These are phyloP conservation scores for Candida tallmaniae DNA, from an alignment of 805 yeast genomes.

Conservation along the genomic window DNA sequence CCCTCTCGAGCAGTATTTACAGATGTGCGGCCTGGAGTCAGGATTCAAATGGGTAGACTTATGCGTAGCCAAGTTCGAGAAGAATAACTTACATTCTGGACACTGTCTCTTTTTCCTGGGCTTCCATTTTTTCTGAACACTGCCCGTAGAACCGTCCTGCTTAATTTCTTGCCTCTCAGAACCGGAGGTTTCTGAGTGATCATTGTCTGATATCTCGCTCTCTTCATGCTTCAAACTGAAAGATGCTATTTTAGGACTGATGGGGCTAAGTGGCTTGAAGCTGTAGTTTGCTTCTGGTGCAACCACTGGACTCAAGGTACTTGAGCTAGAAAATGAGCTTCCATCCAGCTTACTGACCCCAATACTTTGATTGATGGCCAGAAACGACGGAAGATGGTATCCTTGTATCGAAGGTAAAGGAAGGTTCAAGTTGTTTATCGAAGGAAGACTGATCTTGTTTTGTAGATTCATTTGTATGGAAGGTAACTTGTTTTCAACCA, in stretches of 20 bases:
- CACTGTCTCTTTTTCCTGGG: slow-evolving; percentile 69
- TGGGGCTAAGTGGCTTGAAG: not conserved
- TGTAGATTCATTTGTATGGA: slow-evolving; percentile 29
- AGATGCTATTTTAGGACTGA: not conserved
- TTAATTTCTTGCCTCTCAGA: not conserved
- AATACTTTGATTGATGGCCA: not conserved
- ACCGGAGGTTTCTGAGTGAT: not conserved
- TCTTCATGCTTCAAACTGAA: not conserved
- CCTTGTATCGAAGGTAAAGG: not conserved
- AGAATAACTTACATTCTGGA: slow-evolving; percentile 62
- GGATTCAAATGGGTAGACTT: slow-evolving; percentile 72
- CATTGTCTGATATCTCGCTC: not conserved
- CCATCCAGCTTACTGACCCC: not conserved
- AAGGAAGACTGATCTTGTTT: slow-evolving; percentile 5
- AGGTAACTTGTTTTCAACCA: slow-evolving; percentile 19
- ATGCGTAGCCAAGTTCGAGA: slow-evolving; percentile 80
- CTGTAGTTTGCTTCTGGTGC: not conserved
- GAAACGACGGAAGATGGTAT: not conserved
- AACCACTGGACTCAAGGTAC: not conserved
- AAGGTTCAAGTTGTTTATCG: slow-evolving; percentile 6
- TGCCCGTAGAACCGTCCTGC: not conserved
- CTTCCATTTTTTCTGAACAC: slow-evolving; percentile 20
- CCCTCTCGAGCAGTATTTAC: slow-evolving; percentile 76
- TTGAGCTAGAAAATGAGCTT: not conserved
- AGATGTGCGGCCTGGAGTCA: slow-evolving; percentile 69